Conservation (phyloP, 805 yeast genomes). For the Kuraishia piskuri region DNA sequence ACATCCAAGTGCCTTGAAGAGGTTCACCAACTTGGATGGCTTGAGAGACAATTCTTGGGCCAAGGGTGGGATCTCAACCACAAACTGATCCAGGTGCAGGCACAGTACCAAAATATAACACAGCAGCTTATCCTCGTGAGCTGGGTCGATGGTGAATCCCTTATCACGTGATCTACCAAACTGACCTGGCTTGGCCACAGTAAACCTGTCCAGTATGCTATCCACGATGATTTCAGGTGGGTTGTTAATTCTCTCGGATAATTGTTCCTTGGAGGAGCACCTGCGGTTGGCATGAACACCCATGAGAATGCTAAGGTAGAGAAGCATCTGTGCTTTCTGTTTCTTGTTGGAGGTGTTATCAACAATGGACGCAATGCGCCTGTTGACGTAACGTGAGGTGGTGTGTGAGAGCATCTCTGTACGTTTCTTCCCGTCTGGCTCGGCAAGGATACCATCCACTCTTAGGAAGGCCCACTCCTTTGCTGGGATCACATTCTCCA, state of each 20-base stretch:
- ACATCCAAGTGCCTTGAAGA: conserved; percentile 82
- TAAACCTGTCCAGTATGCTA: conserved; percentile 62
- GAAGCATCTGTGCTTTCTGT: conserved; percentile 59
- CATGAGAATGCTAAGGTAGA: conserved; percentile 69
- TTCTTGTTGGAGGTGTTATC: conserved; percentile 34
- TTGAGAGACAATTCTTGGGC: conserved; percentile 80
- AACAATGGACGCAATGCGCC: conserved; percentile 32
- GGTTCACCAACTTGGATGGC: conserved; percentile 57
- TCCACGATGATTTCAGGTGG: conserved; percentile 72
- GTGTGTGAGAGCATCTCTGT: conserved; percentile 53
- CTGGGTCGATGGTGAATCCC: conserved; percentile 79
- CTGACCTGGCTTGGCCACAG: conserved; percentile 54
- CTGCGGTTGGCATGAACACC: conserved; percentile 77
- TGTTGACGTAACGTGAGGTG: conserved; percentile 47
- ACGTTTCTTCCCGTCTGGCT: conserved; percentile 38
- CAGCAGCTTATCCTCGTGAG: conserved; percentile 76
- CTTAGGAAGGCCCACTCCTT: conserved; percentile 57
- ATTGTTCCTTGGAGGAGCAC: conserved; percentile 44
- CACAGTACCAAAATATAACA: conserved; percentile 69
- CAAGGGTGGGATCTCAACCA: conserved; percentile 68
- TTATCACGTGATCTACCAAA: conserved; percentile 71
- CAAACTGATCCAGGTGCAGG: conserved; percentile 68
- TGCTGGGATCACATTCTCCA: conserved; percentile 60
- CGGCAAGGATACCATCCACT: conserved; percentile 52
- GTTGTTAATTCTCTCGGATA: conserved; percentile 52